Percentiles rank a stretch among this genome's conserved stretches.
Evolutionary conservation across 495 filamentous ascomycete species (phyloP).

Genomic region (Penicillium coprophilum): DNA sequence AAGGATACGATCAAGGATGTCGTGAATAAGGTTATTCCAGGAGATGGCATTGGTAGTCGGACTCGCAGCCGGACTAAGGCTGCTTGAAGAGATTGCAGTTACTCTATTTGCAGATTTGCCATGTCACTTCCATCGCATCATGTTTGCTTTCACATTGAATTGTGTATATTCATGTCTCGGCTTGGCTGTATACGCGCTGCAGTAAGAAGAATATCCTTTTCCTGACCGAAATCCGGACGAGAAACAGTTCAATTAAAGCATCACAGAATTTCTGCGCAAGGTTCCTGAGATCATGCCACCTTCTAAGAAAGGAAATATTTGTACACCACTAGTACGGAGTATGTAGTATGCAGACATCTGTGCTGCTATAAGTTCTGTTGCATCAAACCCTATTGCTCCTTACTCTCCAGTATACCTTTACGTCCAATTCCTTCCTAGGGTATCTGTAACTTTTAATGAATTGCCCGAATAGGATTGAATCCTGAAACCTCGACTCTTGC

Average conservation of each 20-base stretch:
- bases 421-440: background rate
- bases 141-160: background rate
- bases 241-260: background rate
- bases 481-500: background rate
- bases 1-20: conserved; percentile 40
- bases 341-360: background rate
- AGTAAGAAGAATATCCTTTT: background rate
- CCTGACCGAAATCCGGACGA: background rate
- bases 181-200: background rate
- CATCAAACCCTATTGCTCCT: background rate
- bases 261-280: background rate
- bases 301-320: background rate
- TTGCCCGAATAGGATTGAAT: background rate
- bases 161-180: background rate
- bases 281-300: background rate
- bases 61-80: conserved; percentile 45
- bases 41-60: conserved; percentile 41
- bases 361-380: background rate
- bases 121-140: background rate
- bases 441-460: background rate
- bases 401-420: background rate
- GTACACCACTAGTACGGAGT: background rate
- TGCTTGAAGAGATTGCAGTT: conserved; percentile 7
- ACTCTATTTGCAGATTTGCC: background rate
- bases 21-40: conserved; percentile 31